Evolutionary conservation across 2,329 filamentous ascomycete species (phyloP), one percentile per base, ranked within the genome.

Genomic region (Bipolaris zeicola): DNA sequence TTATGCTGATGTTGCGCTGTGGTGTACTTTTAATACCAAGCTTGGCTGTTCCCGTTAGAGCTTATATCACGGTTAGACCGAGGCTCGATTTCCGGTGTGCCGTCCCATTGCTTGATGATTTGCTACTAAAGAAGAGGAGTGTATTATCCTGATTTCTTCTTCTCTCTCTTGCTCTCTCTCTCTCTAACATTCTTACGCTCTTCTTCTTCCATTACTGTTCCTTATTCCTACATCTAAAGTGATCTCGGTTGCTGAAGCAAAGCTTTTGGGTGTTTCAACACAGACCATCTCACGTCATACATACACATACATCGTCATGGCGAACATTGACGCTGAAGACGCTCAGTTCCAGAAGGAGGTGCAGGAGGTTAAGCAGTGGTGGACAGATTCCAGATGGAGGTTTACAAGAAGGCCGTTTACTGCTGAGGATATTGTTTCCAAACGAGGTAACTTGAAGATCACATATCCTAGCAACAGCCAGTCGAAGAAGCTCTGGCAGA

Each of bases 401-500:
- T 87, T 91, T 79, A 99, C 95, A 69, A 93, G 90, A 81, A 86
- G 95, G 56, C 89, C 95, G 22, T 99, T 95, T 77, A 96, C 93
- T 3, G 92, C 95, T 31, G 95, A 98, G 83, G 91, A 96, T 80
- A 98, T 99, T 73, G 95, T 96, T 62, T 89, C 91, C 50, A 99
- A 99, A 86, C 85, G 95, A 73, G 95, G 95, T 55, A 93, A 90
- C 72, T 81, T 99, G 69, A 91, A 89, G 79, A 89, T 98, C 68
- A 85, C 96, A 62, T 98, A 98, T 76, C 89, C 95, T 18, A 95
- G 93, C 80, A 96, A 96, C 77, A 81, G 81, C 16, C 89, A 93
- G 80, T 85, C 90, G 45, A 97, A 97, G 85, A 99, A 99, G 86
- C 83, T 98, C 49, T 99, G 93, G 93, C 84, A 84, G 38, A 93